phyloP scores from a whole-genome alignment of 2,329 filamentous ascomycete genomes.

The Macrophomina tecta region DNA sequence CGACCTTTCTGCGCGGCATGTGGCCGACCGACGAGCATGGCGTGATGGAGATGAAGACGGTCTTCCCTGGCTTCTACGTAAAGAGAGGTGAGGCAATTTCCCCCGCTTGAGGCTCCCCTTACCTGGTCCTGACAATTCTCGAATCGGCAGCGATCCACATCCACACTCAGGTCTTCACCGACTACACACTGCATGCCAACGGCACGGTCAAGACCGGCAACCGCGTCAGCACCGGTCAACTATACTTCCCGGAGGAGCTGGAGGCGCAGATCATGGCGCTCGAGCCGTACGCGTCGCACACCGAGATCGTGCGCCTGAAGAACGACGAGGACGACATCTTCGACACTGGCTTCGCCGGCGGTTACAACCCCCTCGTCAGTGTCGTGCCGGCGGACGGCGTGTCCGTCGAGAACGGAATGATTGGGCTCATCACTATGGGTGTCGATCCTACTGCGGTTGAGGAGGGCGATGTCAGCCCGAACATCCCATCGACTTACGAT shows the following conservation, averaged over 20 bases:
- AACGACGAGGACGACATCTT: conserved; percentile 38
- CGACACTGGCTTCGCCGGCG: conserved; percentile 22
- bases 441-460: conserved; percentile 32
- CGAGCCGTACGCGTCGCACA: conserved; percentile 43
- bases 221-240: conserved; percentile 36
- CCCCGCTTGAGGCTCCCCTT: no score
- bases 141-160: neutral
- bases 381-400: conserved; percentile 35
- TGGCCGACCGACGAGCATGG: no score
- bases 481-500: no score
- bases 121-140: no score
- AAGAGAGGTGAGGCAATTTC: no score
- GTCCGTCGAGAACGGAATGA: conserved; percentile 43
- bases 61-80: no score
- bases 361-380: neutral
- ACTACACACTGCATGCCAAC: neutral
- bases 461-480: no score
- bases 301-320: conserved; percentile 43
- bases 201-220: neutral
- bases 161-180: neutral
- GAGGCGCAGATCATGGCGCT: conserved; percentile 41
- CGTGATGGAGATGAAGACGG: no score
- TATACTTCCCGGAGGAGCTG: conserved; percentile 41
- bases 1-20: no score
- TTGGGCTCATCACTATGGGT: conserved; percentile 46